Evolutionary conservation across 2,329 filamentous ascomycete species (phyloP).

Genomic region (Orbilia ellipsospora): DNA sequence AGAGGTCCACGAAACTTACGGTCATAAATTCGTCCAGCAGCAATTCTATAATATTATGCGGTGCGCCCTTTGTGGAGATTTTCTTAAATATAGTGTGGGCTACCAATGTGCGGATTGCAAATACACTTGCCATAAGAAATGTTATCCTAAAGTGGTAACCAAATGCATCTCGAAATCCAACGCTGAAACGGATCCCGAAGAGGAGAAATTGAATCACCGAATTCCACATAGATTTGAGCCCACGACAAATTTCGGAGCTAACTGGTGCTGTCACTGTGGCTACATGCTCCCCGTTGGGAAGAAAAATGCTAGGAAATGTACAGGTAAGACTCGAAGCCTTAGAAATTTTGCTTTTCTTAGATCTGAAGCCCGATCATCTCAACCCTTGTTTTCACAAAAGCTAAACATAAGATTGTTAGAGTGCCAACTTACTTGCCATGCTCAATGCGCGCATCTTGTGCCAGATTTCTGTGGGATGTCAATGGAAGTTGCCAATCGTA

Average conservation of each 20-base stretch:
- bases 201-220: conserved; percentile 99
- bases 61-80: conserved; percentile 95
- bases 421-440: conserved; percentile 90
- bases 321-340: conserved; percentile 69
- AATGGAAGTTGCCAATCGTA: conserved; percentile 95
- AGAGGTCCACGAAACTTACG: conserved; percentile 97
- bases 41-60: conserved; percentile 99
- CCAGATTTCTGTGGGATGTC: conserved; percentile 99
- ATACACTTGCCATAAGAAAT: conserved; percentile 98
- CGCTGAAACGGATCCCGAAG: conserved; percentile 95
- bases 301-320: conserved; percentile 93
- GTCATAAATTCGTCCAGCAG: conserved; percentile 97
- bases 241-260: conserved; percentile 97
- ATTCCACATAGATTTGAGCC: conserved; percentile 96
- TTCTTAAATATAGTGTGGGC: conserved; percentile 96
- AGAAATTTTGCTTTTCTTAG: conserved; percentile 9
- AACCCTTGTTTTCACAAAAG: not conserved
- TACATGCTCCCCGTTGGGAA: conserved; percentile 94
- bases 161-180: conserved; percentile 99
- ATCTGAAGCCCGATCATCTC: not conserved
- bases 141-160: conserved; percentile 94
- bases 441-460: conserved; percentile 90
- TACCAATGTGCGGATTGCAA: conserved; percentile 99
- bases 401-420: conserved; percentile 69
- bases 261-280: conserved; percentile 99